phyloP scores from a whole-genome alignment of 805 yeast genomes.

The Blastobotrys robertii region DNA sequence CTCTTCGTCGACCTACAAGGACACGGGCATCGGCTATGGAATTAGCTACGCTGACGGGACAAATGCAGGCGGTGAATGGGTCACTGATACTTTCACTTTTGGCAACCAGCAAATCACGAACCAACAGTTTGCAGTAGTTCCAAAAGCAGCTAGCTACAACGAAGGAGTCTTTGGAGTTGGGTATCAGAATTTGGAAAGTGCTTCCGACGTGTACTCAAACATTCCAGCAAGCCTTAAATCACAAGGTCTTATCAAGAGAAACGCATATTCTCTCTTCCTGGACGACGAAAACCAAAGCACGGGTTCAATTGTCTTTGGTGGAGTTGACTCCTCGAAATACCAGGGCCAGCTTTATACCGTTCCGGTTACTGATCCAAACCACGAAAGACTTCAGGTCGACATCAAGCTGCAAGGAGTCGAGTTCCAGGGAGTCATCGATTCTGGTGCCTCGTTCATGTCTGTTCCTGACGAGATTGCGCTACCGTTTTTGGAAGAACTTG shows the following conservation, averaged over 20 bases:
- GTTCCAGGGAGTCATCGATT: conserved; percentile 31
- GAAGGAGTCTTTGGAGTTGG: conserved; percentile 3
- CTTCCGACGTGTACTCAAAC: conserved; percentile 19
- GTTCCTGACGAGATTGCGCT: conserved; percentile 6
- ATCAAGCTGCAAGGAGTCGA: background rate
- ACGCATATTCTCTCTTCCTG: conserved; percentile 36
- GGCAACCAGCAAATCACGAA: conserved; percentile 38
- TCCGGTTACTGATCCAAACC: conserved; percentile 31
- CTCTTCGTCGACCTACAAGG: too few relatives aligned
- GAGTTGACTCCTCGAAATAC: conserved; percentile 6
- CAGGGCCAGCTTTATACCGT: conserved; percentile 12
- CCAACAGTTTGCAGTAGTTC: conserved; percentile 63
- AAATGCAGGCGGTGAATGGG: conserved; percentile 40
- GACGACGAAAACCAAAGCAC: conserved; percentile 18
- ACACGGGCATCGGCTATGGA: too few relatives aligned
- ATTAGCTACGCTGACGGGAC: too few relatives aligned
- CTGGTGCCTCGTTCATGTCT: conserved; percentile 42
- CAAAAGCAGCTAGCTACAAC: conserved; percentile 17
- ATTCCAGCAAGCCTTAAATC: conserved; percentile 27
- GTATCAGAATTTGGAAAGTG: background rate
- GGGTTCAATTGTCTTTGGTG: conserved; percentile 8
- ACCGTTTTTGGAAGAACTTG: background rate
- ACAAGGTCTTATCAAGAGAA: conserved; percentile 30
- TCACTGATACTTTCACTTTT: conserved; percentile 46
- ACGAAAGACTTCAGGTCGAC: conserved; percentile 4